Base-by-base conservation (phyloP, 1,284 basidiomycete species). In the Amylostereum areolatum region DNA sequence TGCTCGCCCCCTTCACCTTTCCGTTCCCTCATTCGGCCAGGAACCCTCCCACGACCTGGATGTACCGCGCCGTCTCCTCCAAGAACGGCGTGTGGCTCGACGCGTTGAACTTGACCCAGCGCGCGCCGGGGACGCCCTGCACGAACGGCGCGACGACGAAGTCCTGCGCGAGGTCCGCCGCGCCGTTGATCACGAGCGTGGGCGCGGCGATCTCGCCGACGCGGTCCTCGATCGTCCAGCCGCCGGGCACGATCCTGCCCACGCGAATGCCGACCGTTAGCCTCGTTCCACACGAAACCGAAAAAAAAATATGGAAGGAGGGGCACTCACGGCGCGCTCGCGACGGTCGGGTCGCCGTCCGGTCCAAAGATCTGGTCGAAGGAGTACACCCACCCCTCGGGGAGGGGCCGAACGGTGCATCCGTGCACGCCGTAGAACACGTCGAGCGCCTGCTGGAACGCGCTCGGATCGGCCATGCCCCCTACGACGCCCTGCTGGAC, bases 111-210 rank as follows among this genome's bases (percentile, higher is more conserved):
- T 54, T 61, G 24, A 60, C 47, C 61, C 59, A 62, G 42, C 57
- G 59, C 3, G 54, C 55, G 28, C 58, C 54, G 11, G 32, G 47
- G 29, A 64, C 59, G 7, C 52, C 49, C 31, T 58, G 35, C 44
- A 56, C 57, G 46, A 58, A 62, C 3, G 58, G 59, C 11, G 48
- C 55, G 5, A 57, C 53, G 43, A 59, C 54, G 36, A 54, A 57
- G 52, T 62, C 61, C 43, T 62, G 59, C 3, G 57, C 52, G 25
- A 59, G 53, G 40, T 62, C 61, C n/a, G 54, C 49, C 3, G 52
- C 52, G 1, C 60, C 64, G 40, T 62, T 66, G 34, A 64, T 53
- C 3, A 66, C 51, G 24, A 65, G 51, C 12, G 63, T 62, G 2
- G 61, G 59, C 5, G 58, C 59, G 2, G 47, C 45, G 4, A 67